Conservation (phyloP, 2,329 filamentous ascomycete species). For the Polychaeton citri region DNA sequence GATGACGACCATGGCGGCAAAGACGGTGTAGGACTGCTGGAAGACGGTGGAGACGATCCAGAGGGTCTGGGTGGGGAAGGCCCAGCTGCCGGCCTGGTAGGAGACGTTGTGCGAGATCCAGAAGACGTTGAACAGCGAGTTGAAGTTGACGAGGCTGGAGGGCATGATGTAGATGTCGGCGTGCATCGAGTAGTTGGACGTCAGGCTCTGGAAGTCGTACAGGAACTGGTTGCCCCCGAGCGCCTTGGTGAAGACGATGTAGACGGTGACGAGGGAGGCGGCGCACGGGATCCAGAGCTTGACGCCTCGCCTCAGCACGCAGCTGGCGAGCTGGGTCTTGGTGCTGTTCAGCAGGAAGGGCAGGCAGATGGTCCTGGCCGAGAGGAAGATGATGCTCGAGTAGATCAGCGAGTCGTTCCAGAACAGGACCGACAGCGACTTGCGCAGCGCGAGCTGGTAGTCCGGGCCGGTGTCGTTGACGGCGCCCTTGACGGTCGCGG, state of each 20-base stretch:
- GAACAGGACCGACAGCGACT: slow-evolving; percentile 31
- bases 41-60: slow-evolving; percentile 32
- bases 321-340: slow-evolving; percentile 22
- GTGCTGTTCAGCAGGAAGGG: slow-evolving; percentile 25
- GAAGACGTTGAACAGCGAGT: slow-evolving; percentile 33
- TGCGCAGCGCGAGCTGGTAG: slow-evolving; percentile 28
- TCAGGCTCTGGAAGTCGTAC: slow-evolving; percentile 20
- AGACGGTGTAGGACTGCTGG: slow-evolving; percentile 34
- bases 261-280: slow-evolving; percentile 24
- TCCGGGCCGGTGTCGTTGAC: slow-evolving; percentile 21
- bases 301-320: slow-evolving; percentile 27
- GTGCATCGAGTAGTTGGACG: slow-evolving; percentile 18
- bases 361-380: slow-evolving; percentile 26
- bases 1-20: slow-evolving; percentile 33
- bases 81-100: slow-evolving; percentile 25
- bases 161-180: slow-evolving; percentile 23
- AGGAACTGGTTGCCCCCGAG: slow-evolving; percentile 18
- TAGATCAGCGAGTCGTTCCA: slow-evolving; percentile 34
- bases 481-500: slow-evolving; percentile 25
- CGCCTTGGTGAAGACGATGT: slow-evolving; percentile 20
- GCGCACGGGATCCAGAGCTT: slow-evolving; percentile 30
- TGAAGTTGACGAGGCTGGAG: slow-evolving; percentile 31
- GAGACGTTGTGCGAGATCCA: slow-evolving; percentile 27
- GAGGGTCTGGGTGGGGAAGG: slow-evolving; percentile 31
- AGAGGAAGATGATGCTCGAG: slow-evolving; percentile 31